phyloP scores from a whole-genome alignment of 306 rosid species.

The Alnus glutinosa region DNA sequence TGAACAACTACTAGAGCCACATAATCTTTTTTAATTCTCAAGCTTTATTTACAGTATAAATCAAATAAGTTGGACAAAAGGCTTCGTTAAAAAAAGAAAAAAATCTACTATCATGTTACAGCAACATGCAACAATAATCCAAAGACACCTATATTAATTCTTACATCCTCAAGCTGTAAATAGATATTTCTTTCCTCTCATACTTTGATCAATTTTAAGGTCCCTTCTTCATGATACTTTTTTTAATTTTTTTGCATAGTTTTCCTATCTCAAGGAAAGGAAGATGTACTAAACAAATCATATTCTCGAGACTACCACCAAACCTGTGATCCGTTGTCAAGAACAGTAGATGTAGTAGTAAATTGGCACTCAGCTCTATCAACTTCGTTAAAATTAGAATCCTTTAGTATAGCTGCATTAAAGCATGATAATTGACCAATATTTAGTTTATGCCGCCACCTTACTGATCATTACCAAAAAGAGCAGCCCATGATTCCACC shows the following conservation, averaged over 20 bases:
- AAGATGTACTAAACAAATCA: constrained; percentile 6
- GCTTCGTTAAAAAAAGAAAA: no score
- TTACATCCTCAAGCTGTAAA: neutral
- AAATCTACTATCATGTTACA: no score
- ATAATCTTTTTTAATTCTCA: no score
- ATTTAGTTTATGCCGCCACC: neutral
- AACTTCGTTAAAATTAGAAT: constrained; percentile 80
- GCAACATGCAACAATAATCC: no score
- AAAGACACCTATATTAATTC: neutral
- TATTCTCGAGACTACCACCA: constrained; percentile 10
- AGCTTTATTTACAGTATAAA: no score
- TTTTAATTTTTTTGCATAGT: neutral
- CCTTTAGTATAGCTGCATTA: constrained; percentile 80
- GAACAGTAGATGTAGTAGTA: constrained; percentile 73
- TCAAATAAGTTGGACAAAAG: no score
- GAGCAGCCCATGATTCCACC: neutral
- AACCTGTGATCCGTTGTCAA: constrained; percentile 91
- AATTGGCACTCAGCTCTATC: constrained; percentile 97
- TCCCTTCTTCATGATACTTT: neutral
- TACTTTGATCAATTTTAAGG: neutral
- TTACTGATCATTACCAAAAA: constrained; percentile 7
- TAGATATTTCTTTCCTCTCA: neutral
- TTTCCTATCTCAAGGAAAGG: neutral
- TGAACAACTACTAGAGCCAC: no score
- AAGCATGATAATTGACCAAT: neutral